A percentile compares a stretch with the other conserved stretches of the same genome.
Conservation (phyloP, 495 filamentous ascomycete genomes). For the Tuber calosporum region DNA sequence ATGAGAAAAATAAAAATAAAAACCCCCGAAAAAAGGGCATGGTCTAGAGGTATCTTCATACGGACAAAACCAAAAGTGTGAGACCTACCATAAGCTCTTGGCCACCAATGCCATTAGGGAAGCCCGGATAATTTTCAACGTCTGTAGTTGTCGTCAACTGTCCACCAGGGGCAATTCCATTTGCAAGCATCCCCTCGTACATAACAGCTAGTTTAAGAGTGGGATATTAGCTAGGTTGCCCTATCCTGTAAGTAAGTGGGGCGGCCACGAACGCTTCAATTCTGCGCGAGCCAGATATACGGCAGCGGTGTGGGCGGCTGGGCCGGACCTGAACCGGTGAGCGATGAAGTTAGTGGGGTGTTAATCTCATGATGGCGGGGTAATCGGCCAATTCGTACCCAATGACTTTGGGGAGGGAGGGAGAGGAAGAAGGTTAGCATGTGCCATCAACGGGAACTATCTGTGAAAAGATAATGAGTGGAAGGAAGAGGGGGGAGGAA, state of each 20-base stretch:
- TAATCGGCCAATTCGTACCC: conserved; percentile 36
- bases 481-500: conserved; percentile 22
- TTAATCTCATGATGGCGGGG: conserved; percentile 45
- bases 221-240: conserved; percentile 21
- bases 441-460: not conserved
- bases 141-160: conserved; percentile 98
- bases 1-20: not conserved
- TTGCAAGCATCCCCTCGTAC: conserved; percentile 96
- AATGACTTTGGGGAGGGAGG: conserved; percentile 31
- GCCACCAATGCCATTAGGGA: conserved; percentile 80
- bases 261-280: conserved; percentile 54
- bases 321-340: conserved; percentile 73
- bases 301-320: conserved; percentile 92
- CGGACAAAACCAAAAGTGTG: not conserved
- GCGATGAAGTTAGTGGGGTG: conserved; percentile 9
- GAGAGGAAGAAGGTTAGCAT: conserved; percentile 12
- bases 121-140: conserved; percentile 95
- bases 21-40: not conserved
- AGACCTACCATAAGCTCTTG: conserved; percentile 66
- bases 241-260: not conserved
- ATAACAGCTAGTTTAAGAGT: conserved; percentile 58
- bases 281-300: conserved; percentile 93
- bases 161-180: conserved; percentile 90
- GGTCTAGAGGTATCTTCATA: not conserved
- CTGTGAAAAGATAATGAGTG: not conserved